These are phyloP conservation scores for Cucumis cinereus DNA, from an alignment of 306 rosid genomes.

Conservation along the genomic window DNA sequence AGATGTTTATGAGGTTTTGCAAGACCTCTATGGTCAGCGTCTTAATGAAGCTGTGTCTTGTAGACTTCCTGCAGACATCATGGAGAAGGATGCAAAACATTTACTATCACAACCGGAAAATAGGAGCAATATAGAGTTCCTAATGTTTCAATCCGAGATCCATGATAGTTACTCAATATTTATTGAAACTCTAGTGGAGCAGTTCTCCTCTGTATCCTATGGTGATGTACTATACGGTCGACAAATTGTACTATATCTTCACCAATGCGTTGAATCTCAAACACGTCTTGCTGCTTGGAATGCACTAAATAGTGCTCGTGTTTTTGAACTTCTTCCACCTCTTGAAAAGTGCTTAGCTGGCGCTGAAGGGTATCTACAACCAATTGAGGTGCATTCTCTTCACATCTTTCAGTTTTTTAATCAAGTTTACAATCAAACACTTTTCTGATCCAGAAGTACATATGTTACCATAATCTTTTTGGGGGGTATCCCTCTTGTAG, in stretches of 20 bases:
- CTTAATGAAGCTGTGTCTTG: constrained; percentile 41
- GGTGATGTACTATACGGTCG: constrained; percentile 78
- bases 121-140: constrained; percentile 29
- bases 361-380: constrained; percentile 73
- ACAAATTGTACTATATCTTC: constrained; percentile 79
- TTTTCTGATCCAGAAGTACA: neutral
- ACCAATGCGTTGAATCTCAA: constrained; percentile 59
- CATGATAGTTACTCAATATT: constrained; percentile 62
- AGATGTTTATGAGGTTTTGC: constrained; percentile 66
- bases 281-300: constrained; percentile 78
- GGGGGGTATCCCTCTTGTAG: neutral
- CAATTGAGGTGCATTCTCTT: constrained; percentile 53
- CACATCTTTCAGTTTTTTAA: neutral
- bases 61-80: constrained; percentile 11
- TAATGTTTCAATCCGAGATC: constrained; percentile 64
- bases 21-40: constrained; percentile 69
- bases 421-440: neutral
- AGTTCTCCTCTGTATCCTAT: constrained; percentile 75
- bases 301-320: constrained; percentile 52
- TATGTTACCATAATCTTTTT: neutral
- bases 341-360: constrained; percentile 54
- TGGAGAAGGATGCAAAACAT: neutral
- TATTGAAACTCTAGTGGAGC: constrained; percentile 77
- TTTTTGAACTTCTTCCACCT: constrained; percentile 86
- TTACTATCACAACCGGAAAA: constrained; percentile 16